A percentile compares a stretch with the other conserved stretches of the same genome.
phyloP scores from a whole-genome alignment of 495 filamentous ascomycete genomes.

The Symbiotaphrina buchneri region DNA sequence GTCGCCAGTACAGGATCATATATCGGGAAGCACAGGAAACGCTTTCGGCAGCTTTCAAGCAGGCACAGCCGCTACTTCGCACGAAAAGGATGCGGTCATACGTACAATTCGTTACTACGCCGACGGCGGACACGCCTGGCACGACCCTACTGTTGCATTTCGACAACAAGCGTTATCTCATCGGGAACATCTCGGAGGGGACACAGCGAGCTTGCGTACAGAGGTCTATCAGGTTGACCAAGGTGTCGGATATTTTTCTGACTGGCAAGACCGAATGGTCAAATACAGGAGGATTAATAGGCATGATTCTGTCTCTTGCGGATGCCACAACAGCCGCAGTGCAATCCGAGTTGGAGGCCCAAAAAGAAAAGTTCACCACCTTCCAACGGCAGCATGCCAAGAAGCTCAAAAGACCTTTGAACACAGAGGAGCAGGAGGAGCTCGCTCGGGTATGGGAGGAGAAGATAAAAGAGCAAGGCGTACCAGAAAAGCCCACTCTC shows the following conservation, averaged over 20 bases:
- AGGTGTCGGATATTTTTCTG: conserved; percentile 54
- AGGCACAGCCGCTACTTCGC: too few species aligned
- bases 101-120: conserved; percentile 53
- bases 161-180: conserved; percentile 62
- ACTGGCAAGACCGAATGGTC: conserved; percentile 56
- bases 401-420: conserved; percentile 2
- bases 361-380: conserved; percentile 8
- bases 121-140: conserved; percentile 80
- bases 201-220: conserved; percentile 57
- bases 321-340: conserved; percentile 30
- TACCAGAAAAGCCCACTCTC: conserved; percentile 16
- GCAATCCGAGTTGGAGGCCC: conserved; percentile 14
- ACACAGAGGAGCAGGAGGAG: conserved; percentile 4
- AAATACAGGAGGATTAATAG: conserved; percentile 59
- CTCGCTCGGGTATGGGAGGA: conserved; percentile 1
- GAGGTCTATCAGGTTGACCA: conserved; percentile 30
- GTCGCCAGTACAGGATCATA: too few species aligned
- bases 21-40: too few species aligned
- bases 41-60: too few species aligned
- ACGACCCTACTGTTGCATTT: conserved; percentile 55
- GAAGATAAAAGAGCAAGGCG: background rate
- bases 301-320: conserved; percentile 61
- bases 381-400: conserved; percentile 6
- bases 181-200: conserved; percentile 69
- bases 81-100: conserved; percentile 40